Percentiles rank a stretch among this genome's conserved stretches.
phyloP scores from a whole-genome alignment of 2,329 filamentous ascomycete genomes.

The Pseudopithomyces maydicus region DNA sequence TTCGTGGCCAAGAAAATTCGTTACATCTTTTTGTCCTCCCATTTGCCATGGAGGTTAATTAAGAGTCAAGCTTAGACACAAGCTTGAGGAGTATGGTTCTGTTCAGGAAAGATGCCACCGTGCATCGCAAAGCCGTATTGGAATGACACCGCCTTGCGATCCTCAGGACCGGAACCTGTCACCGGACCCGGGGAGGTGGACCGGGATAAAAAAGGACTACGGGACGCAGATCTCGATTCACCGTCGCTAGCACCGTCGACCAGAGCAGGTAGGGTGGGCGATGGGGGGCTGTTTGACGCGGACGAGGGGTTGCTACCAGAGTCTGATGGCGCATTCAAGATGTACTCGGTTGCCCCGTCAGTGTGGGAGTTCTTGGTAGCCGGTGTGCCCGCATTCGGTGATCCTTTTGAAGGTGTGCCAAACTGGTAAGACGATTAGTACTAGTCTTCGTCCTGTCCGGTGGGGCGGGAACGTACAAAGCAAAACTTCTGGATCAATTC shows the following conservation, averaged over 20 bases:
- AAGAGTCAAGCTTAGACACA: slow-evolving; percentile 33
- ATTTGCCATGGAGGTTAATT: neutral
- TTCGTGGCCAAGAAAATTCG: slow-evolving; percentile 46
- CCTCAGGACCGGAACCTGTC: slow-evolving; percentile 46
- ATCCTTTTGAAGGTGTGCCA: slow-evolving; percentile 53
- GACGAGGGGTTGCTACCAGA: slow-evolving; percentile 41
- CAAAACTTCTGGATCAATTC: slow-evolving; percentile 99
- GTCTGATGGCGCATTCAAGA: slow-evolving; percentile 22
- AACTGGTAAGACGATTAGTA: slow-evolving; percentile 54
- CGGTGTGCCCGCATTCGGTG: slow-evolving; percentile 38
- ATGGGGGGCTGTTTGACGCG: slow-evolving; percentile 43
- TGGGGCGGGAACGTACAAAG: slow-evolving; percentile 81
- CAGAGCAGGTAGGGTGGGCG: slow-evolving; percentile 36
- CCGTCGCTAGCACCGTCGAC: slow-evolving; percentile 47
- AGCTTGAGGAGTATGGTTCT: slow-evolving; percentile 51
- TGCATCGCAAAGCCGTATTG: slow-evolving; percentile 49
- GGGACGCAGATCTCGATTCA: slow-evolving; percentile 28
- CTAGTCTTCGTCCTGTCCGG: slow-evolving; percentile 41
- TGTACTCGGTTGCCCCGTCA: slow-evolving; percentile 39
- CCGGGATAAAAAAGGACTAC: slow-evolving; percentile 43
- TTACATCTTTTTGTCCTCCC: slow-evolving; percentile 22
- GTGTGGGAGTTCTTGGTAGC: slow-evolving; percentile 25
- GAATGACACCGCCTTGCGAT: slow-evolving; percentile 49
- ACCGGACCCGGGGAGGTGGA: slow-evolving; percentile 51
- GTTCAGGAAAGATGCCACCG: slow-evolving; percentile 51